phyloP scores from a whole-genome alignment of 495 filamentous ascomycete species.

The Talaromyces stipitatus region DNA sequence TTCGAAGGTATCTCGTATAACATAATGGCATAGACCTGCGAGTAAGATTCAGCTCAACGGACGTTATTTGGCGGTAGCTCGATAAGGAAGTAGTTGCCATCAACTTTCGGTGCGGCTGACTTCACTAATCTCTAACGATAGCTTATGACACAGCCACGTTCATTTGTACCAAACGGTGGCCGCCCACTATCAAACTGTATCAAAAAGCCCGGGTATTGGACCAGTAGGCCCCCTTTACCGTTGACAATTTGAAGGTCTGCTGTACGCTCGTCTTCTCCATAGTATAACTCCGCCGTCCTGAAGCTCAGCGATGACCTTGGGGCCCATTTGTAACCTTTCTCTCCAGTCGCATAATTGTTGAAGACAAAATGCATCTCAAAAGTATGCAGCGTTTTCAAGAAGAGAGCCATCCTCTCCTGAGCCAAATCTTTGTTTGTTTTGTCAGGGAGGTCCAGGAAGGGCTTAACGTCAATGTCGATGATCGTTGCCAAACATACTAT shows the following conservation, averaged over 20 bases:
- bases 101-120: not conserved
- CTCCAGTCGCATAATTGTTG: slow-evolving; percentile 4
- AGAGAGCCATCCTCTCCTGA: not conserved
- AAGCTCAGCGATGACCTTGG: slow-evolving; percentile 3
- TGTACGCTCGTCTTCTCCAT: not conserved
- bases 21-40: not conserved
- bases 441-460: not conserved
- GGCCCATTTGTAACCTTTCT: not conserved
- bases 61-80: not conserved
- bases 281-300: not conserved
- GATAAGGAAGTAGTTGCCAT: not conserved
- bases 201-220: not conserved
- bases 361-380: not conserved
- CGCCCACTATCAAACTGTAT: not conserved
- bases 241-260: not conserved
- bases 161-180: not conserved
- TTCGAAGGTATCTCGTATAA: not conserved
- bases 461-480: not conserved
- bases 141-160: not conserved
- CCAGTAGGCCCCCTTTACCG: not conserved
- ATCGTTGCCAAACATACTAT: slow-evolving; percentile 1
- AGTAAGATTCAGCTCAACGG: not conserved
- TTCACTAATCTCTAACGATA: not conserved
- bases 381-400: not conserved
- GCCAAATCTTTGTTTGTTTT: not conserved